These are phyloP conservation scores for Paraphaeosphaeria sporulosa DNA, from an alignment of 2,329 filamentous ascomycete genomes.

Conservation along the genomic window DNA sequence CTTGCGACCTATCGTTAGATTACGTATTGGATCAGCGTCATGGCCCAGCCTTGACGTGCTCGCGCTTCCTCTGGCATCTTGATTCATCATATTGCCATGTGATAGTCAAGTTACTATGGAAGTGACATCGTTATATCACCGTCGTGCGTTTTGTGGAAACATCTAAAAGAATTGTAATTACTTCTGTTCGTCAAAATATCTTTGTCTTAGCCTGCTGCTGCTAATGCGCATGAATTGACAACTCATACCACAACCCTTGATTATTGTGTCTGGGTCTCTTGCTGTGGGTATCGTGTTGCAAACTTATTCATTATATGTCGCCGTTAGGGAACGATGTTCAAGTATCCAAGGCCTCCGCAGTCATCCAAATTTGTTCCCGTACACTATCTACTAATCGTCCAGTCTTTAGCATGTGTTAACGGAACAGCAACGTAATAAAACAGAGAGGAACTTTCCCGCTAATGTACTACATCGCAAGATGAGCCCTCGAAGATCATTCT, in stretches of 20 bases:
- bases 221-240: background rate
- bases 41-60: background rate
- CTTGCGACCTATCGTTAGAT: background rate
- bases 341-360: too few species aligned
- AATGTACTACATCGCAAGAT: too few species aligned
- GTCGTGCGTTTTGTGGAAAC: background rate
- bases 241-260: background rate
- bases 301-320: background rate
- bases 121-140: background rate
- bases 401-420: too few species aligned
- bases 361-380: too few species aligned
- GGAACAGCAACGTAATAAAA: too few species aligned
- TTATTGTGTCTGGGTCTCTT: background rate
- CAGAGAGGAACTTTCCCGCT: too few species aligned
- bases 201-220: background rate
- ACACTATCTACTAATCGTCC: too few species aligned
- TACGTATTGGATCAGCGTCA: background rate
- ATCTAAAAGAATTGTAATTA: conserved; percentile 25
- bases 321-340: too few species aligned
- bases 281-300: background rate
- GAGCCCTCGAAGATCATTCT: too few species aligned
- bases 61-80: background rate
- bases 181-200: conserved; percentile 14
- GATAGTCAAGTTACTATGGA: background rate
- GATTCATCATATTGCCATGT: background rate